Conservation (phyloP, 164 flowering plant species). For the Buxus sempervirens region DNA sequence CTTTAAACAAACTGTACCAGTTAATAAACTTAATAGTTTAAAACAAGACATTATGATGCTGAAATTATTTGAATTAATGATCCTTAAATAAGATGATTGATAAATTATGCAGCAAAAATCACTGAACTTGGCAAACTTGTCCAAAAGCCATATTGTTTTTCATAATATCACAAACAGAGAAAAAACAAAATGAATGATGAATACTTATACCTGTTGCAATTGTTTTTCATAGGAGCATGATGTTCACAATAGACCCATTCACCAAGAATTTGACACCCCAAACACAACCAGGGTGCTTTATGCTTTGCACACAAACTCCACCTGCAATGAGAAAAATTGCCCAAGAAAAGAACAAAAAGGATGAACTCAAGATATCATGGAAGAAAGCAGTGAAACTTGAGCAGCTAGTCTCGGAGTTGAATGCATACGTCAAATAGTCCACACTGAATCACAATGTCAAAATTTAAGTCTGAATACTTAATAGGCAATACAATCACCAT, state of each 20-base stretch:
- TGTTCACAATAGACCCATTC: slow-evolving; percentile 91
- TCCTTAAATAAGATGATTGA: background rate
- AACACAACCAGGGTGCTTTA: slow-evolving; percentile 99
- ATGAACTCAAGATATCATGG: background rate
- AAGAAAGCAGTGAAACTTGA: background rate
- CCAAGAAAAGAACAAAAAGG: background rate
- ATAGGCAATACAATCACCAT: too few species aligned
- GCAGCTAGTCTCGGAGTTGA: background rate
- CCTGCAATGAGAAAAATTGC: slow-evolving; percentile 38
- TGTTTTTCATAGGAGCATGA: slow-evolving; percentile 96
- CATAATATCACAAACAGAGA: background rate
- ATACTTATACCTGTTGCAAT: slow-evolving; percentile 56
- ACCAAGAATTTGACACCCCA: slow-evolving; percentile 95
- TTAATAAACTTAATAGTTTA: too few species aligned
- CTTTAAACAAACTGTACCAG: too few species aligned
- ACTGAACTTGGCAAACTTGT: background rate
- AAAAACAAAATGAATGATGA: background rate
- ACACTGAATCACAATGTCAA: too few species aligned
- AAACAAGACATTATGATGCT: too few species aligned
- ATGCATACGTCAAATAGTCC: too few species aligned
- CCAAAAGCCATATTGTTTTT: background rate
- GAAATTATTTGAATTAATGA: too few species aligned
- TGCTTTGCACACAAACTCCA: slow-evolving; percentile 89
- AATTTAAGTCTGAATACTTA: too few species aligned
- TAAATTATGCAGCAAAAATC: background rate